These are phyloP conservation scores for Scutellospora calospora DNA, from an alignment of 371 early-diverging fungal genomes.

Conservation along the genomic window DNA sequence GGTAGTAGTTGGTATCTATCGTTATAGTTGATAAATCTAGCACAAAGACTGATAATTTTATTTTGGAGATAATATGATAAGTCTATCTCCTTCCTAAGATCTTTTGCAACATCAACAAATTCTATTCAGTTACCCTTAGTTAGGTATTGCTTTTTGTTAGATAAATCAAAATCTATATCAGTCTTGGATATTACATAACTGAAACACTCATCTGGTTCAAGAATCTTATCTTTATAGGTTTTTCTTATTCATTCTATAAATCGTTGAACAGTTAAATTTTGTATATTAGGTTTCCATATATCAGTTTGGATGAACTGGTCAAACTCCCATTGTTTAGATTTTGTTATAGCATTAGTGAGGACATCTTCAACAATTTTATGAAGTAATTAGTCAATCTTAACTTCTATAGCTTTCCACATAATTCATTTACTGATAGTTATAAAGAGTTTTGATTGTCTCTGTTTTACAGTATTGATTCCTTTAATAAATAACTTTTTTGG, in stretches of 20 bases:
- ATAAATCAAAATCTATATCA: not conserved
- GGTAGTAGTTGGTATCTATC: slow-evolving; percentile 5
- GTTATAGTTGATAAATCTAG: slow-evolving; percentile 2
- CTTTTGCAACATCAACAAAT: slow-evolving; percentile 10
- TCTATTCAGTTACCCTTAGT: not conserved
- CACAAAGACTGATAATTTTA: slow-evolving; percentile 1
- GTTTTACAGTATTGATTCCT: not conserved
- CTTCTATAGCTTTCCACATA: slow-evolving; percentile 10
- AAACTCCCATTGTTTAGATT: slow-evolving; percentile 6
- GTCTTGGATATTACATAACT: slow-evolving; percentile 23
- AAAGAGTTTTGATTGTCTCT: not conserved
- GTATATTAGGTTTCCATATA: slow-evolving; percentile 18
- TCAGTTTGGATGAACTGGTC: not conserved
- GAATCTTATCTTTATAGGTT: slow-evolving; percentile 4
- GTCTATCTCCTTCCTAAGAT: not conserved
- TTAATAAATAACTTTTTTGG: slow-evolving; percentile 14
- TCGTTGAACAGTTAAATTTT: slow-evolving; percentile 7
- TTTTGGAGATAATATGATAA: slow-evolving; percentile 4
- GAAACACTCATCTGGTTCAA: slow-evolving; percentile 8
- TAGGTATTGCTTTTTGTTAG: not conserved
- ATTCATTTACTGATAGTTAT: not conserved
- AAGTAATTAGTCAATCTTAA: not conserved
- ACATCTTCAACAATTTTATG: slow-evolving; percentile 33
- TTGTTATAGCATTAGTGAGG: not conserved
- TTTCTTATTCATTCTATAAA: slow-evolving; percentile 5